Percentiles rank a stretch among this genome's conserved stretches.
These are phyloP conservation scores for Saccharomycopsis selenospora DNA, from an alignment of 805 yeast species.

Conservation along the genomic window DNA sequence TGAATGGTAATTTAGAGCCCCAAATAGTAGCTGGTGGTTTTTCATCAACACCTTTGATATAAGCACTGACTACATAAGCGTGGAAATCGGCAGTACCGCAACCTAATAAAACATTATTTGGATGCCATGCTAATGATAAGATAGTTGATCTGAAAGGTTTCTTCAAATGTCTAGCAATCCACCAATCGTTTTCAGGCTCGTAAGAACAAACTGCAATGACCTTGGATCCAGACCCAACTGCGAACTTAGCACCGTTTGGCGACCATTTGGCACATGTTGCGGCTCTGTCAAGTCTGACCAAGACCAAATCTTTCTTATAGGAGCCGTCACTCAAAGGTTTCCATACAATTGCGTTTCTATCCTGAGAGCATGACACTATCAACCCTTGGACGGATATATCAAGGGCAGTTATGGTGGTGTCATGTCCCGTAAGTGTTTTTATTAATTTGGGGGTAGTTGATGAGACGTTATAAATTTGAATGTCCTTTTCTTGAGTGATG, in stretches of 20 bases:
- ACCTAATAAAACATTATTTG: conserved; percentile 80
- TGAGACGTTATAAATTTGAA: conserved; percentile 63
- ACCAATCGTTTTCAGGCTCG: conserved; percentile 96
- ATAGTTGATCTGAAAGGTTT: conserved; percentile 89
- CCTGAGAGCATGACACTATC: conserved; percentile 95
- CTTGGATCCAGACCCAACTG: conserved; percentile 94
- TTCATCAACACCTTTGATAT: conserved; percentile 77
- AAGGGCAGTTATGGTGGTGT: conserved; percentile 88
- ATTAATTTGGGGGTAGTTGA: conserved; percentile 40
- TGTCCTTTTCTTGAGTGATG: conserved; percentile 69
- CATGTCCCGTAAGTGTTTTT: conserved; percentile 73
- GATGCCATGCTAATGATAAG: conserved; percentile 84
- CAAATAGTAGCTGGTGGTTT: conserved; percentile 78
- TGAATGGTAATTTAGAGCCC: conserved; percentile 96
- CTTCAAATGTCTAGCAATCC: conserved; percentile 97
- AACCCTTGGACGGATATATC: conserved; percentile 85
- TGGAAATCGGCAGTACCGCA: conserved; percentile 93
- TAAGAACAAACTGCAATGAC: conserved; percentile 93
- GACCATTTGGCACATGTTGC: conserved; percentile 95
- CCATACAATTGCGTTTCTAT: conserved; percentile 97
- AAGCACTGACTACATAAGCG: conserved; percentile 83
- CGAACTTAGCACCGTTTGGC: conserved; percentile 90
- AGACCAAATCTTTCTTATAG: conserved; percentile 83
- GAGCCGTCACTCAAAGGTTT: conserved; percentile 55
- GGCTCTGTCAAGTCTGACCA: conserved; percentile 88